Base-by-base conservation (phyloP, 805 yeast genomes). In the Lipomyces starkeyi region DNA sequence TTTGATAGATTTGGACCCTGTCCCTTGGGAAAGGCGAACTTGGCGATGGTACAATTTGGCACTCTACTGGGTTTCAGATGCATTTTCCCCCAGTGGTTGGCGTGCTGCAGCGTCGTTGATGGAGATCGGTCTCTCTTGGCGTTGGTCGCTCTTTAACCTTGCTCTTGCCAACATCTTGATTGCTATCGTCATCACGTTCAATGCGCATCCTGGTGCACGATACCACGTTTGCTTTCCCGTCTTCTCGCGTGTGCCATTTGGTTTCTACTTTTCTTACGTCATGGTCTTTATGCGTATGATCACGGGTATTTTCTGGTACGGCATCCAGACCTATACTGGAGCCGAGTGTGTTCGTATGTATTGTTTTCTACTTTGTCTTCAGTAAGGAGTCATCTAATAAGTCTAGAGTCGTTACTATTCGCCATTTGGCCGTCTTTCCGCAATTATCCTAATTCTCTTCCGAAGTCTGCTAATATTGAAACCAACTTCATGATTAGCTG, bases 291-390 rank as follows among this genome's bases (percentile, higher is more conserved):
- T 92, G 78, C 86, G 97, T 79, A 95, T 91, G 55, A 93, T 90
- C 8, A 88, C 93, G 91, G 89, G 92, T 35, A 84, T 87, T 73
- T 87, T 93, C 61, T 93, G 97, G 97, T 91, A 89, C 75, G 87
- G 95, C 29, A 94, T 91, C 34, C 97, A 93, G 77, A 84, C 90
- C 29, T 89, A 91, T 83, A 84, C 93, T 65, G 95, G 95, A 63
- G 95, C 93, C 35, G 86, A 91, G 69, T 89, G 95, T 80, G 86
- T 93, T 22, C 85, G 87, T 69, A 80, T 90, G 56, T 53, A 25
- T 29, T 25, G n/a, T 25, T 11, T 20, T 29, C 3, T 25, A 5
- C 11, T 9, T 53, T 9, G 9, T 13, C 17, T 20, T 53, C 27
- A 0, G 7, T 14, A 29, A 9, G 17, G 8, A 49, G 1, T 3